A percentile compares a stretch with the other conserved stretches of the same genome.
Evolutionary conservation across 208 protist genomes (phyloP).

Genomic region (Trypanosoma lewisi): DNA sequence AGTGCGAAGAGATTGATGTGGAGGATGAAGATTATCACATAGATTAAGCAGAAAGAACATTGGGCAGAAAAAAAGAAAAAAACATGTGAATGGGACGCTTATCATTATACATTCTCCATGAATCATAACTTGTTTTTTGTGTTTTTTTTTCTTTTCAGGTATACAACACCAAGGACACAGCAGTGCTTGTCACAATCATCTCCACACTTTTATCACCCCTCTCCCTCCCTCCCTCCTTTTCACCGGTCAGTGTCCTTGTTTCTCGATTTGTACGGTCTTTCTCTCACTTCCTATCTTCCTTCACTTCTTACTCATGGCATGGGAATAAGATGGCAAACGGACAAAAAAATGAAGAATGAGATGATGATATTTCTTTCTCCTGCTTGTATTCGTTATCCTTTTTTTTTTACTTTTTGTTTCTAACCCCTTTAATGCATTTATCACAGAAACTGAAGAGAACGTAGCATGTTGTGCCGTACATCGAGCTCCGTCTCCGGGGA

Average conservation of each 20-base stretch:
- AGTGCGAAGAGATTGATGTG: slow-evolving; percentile 79
- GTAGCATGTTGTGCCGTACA: background rate
- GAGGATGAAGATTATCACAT: slow-evolving; percentile 31
- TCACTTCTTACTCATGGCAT: background rate
- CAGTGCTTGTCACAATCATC: too few relatives aligned
- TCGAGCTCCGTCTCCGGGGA: background rate
- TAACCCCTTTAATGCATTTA: background rate
- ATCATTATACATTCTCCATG: background rate
- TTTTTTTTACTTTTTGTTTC: background rate
- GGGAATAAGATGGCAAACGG: too few relatives aligned
- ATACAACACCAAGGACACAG: background rate
- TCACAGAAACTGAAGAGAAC: background rate
- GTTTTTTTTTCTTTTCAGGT: slow-evolving; percentile 8
- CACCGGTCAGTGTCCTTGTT: too few relatives aligned
- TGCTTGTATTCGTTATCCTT: background rate
- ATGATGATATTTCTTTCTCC: background rate
- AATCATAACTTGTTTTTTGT: background rate
- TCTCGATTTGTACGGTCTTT: background rate
- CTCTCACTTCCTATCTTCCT: background rate
- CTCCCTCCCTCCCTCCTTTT: too few relatives aligned
- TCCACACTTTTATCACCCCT: too few relatives aligned
- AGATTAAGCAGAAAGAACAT: background rate
- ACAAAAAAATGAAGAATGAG: too few relatives aligned
- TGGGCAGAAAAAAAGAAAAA: background rate
- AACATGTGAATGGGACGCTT: background rate